Percentiles rank a stretch among this genome's conserved stretches.
Conservation (phyloP, 2,329 filamentous ascomycete species). For the Fusarium algeriense region DNA sequence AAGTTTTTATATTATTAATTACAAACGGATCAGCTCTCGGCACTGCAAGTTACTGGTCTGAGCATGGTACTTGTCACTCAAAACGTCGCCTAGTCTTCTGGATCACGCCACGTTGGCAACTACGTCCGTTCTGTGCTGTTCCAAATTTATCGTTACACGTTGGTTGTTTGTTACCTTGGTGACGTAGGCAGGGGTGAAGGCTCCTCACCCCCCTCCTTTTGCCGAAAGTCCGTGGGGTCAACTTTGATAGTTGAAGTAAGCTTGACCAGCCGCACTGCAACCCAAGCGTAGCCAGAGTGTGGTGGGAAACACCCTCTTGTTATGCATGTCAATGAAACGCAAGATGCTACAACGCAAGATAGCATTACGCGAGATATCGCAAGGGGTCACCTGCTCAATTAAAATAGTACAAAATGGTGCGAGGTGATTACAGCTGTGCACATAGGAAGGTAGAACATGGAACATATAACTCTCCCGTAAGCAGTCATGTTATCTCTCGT, state of each 20-base stretch:
- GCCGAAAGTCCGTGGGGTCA: not conserved
- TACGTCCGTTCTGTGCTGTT: not conserved
- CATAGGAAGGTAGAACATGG: rapidly evolving
- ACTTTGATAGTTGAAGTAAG: not conserved
- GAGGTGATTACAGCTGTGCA: too few species aligned
- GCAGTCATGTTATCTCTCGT: rapidly evolving
- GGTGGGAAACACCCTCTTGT: not conserved
- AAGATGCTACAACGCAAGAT: not conserved
- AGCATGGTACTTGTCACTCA: not conserved
- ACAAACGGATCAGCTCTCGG: not conserved
- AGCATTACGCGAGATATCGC: not conserved
- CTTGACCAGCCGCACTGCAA: not conserved
- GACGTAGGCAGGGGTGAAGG: rapidly evolving
- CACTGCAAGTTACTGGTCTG: too few species aligned
- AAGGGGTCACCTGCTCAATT: not conserved
- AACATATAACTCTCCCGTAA: rapidly evolving
- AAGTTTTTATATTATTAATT: not conserved
- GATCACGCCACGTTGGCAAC: not conserved
- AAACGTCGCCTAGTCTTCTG: too few species aligned
- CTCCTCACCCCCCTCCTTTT: not conserved
- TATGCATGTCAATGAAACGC: not conserved
- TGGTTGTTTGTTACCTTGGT: not conserved
- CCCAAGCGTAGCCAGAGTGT: not conserved
- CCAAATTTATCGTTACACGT: not conserved
- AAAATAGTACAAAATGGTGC: too few species aligned